A percentile compares a stretch with the other conserved stretches of the same genome.
Conservation (phyloP, 495 filamentous ascomycete species). For the Aspergillus heteromorphus region DNA sequence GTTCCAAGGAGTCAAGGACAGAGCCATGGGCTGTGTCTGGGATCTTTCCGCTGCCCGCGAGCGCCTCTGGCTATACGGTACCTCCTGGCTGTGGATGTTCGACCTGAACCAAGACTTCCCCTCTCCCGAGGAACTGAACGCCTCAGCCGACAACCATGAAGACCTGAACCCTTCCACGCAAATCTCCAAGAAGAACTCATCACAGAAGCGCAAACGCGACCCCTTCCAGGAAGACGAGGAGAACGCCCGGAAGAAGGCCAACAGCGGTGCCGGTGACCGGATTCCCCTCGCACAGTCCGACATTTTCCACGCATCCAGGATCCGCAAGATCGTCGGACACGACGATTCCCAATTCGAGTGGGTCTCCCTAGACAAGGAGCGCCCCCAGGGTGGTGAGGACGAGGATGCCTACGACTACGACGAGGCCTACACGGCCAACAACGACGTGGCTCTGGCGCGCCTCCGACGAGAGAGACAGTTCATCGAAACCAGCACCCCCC, state of each 20-base stretch:
- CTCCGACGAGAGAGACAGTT: slow-evolving; percentile 29
- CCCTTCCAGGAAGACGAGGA: slow-evolving; percentile 29
- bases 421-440: slow-evolving; percentile 27
- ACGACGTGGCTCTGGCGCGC: slow-evolving; percentile 29
- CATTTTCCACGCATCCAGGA: slow-evolving; percentile 54
- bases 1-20: slow-evolving; percentile 65
- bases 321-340: slow-evolving; percentile 41
- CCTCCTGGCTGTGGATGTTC: slow-evolving; percentile 87
- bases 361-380: slow-evolving; percentile 42
- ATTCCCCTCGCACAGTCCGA: slow-evolving; percentile 54
- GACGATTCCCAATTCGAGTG: slow-evolving; percentile 38
- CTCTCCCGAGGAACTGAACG: slow-evolving; percentile 24
- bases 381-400: slow-evolving; percentile 40
- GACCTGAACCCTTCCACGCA: slow-evolving; percentile 22
- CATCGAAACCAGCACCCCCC: slow-evolving; percentile 30
- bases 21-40: slow-evolving; percentile 81
- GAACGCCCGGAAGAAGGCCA: slow-evolving; percentile 31
- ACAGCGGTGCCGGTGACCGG: slow-evolving; percentile 54
- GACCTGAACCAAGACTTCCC: slow-evolving; percentile 71
- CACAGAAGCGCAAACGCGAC: slow-evolving; percentile 43
- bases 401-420: slow-evolving; percentile 44
- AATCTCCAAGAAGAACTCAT: slow-evolving; percentile 9
- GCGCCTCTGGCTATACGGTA: slow-evolving; percentile 81
- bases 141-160: slow-evolving; percentile 18
- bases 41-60: slow-evolving; percentile 53